phyloP scores from a whole-genome alignment of 2,329 filamentous ascomycete species.

The Ascochyta fabae region DNA sequence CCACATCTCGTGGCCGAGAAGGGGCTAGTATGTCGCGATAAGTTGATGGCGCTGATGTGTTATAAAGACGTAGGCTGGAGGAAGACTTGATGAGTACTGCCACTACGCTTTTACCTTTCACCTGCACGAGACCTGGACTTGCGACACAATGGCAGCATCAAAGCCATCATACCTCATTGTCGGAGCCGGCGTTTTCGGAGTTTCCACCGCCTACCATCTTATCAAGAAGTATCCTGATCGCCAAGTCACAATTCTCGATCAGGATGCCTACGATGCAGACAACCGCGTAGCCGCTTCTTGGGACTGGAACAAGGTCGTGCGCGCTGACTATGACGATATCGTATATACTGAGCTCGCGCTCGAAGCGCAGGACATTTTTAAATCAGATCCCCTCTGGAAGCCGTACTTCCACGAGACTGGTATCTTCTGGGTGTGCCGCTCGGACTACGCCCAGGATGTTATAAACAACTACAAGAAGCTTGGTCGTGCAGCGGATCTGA shows the following conservation, averaged over 20 bases:
- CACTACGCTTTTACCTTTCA: slow-evolving; percentile 20
- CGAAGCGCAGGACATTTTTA: slow-evolving; percentile 70
- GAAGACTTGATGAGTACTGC: slow-evolving; percentile 10
- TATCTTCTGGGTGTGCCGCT: slow-evolving; percentile 53
- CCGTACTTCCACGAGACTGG: slow-evolving; percentile 60
- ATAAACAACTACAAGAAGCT: slow-evolving; percentile 59
- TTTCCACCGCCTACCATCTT: slow-evolving; percentile 49
- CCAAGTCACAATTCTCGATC: slow-evolving; percentile 51
- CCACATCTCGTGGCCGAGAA: slow-evolving; percentile 29
- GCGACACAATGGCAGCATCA: slow-evolving; percentile 35
- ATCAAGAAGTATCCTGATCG: slow-evolving; percentile 51
- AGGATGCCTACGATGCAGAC: slow-evolving; percentile 39
- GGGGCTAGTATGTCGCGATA: slow-evolving; percentile 24
- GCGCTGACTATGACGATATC: slow-evolving; percentile 70
- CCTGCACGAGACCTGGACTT: slow-evolving; percentile 22
- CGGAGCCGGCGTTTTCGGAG: slow-evolving; percentile 48
- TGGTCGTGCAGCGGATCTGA: slow-evolving; percentile 55
- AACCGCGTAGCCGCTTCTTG: slow-evolving; percentile 66
- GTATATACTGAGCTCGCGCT: slow-evolving; percentile 69
- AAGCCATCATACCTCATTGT: slow-evolving; percentile 45
- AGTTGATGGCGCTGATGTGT: slow-evolving; percentile 11
- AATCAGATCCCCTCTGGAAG: slow-evolving; percentile 62
- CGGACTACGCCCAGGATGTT: slow-evolving; percentile 56
- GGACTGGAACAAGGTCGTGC: slow-evolving; percentile 76
- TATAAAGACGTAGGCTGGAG: slow-evolving; percentile 27